phyloP scores from a whole-genome alignment of 345 rosid genomes.

The Chamaenerion angustifolium region DNA sequence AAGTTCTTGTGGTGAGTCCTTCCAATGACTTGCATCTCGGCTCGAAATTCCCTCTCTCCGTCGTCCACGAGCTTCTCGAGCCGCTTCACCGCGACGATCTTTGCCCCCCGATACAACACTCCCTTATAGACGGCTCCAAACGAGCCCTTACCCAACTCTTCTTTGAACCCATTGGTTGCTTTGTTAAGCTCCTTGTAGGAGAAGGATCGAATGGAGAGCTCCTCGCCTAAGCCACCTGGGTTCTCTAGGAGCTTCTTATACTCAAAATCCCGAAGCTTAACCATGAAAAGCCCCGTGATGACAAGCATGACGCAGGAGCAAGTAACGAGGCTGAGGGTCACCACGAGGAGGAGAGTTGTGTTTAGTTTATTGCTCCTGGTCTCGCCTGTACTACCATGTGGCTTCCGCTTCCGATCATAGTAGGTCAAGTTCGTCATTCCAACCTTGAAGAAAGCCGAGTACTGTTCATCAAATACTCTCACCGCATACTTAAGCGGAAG shows the following conservation, averaged over 20 bases:
- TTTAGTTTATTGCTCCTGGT: not conserved
- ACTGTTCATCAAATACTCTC: not conserved
- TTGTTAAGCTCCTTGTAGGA: slow-evolving; percentile 9
- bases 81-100: slow-evolving; percentile 16
- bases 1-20: slow-evolving; percentile 21
- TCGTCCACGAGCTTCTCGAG: slow-evolving; percentile 5
- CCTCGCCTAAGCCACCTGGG: not conserved
- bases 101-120: not conserved
- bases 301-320: no score
- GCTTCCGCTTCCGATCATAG: not conserved
- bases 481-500: slow-evolving; percentile 20
- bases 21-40: slow-evolving; percentile 16
- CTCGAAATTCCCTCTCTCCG: slow-evolving; percentile 18
- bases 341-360: no score
- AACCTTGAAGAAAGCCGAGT: slow-evolving; percentile 12
- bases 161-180: slow-evolving; percentile 12
- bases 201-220: slow-evolving; percentile 8
- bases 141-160: slow-evolving; percentile 16
- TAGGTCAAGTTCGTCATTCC: not conserved
- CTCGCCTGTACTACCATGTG: not conserved
- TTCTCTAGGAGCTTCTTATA: slow-evolving; percentile 1
- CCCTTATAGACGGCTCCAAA: slow-evolving; percentile 20
- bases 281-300: no score
- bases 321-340: no score
- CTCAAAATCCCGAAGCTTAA: not conserved